Conservation (phyloP, 768 basidiomycete species). For the Leccinum rimulosum region DNA sequence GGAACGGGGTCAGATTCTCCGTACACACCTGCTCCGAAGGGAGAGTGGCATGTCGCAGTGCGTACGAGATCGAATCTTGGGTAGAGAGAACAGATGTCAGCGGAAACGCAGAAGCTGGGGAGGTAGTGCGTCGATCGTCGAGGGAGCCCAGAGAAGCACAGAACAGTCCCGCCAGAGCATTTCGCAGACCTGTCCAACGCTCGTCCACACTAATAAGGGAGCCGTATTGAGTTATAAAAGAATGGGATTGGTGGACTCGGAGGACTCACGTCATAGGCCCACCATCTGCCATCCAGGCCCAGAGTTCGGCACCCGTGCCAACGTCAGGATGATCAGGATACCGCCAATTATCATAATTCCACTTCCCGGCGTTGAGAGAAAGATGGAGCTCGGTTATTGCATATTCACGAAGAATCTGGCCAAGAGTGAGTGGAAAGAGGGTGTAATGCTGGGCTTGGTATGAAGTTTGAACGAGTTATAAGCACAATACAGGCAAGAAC, state of each 20-base stretch:
- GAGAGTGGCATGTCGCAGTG: slow-evolving; percentile 71
- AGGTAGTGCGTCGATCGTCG: slow-evolving; percentile 72
- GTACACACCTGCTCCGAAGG: slow-evolving; percentile 93
- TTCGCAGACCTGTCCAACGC: slow-evolving; percentile 83
- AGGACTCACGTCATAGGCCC: slow-evolving; percentile 45
- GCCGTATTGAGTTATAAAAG: neutral
- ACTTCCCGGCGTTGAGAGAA: slow-evolving; percentile 86
- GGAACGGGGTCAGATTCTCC: slow-evolving; percentile 94
- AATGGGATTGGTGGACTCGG: neutral
- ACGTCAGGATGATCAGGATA: slow-evolving; percentile 74
- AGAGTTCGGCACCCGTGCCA: slow-evolving; percentile 84
- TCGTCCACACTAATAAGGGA: slow-evolving; percentile 53
- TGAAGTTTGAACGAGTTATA: neutral
- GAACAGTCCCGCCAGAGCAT: slow-evolving; percentile 89
- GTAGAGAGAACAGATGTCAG: slow-evolving; percentile 54
- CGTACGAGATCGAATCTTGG: slow-evolving; percentile 38
- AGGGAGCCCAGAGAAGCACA: slow-evolving; percentile 86
- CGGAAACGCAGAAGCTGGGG: slow-evolving; percentile 61
- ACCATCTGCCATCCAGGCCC: slow-evolving; percentile 87
- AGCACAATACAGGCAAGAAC: neutral
- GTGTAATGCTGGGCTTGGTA: slow-evolving; percentile 77
- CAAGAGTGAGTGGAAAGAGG: slow-evolving; percentile 81
- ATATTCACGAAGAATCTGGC: slow-evolving; percentile 84
- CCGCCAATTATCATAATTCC: slow-evolving; percentile 86
- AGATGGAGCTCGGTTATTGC: slow-evolving; percentile 87